These are phyloP conservation scores for Zizania palustris DNA, from an alignment of 202 grass and related monocot species.

Conservation along the genomic window DNA sequence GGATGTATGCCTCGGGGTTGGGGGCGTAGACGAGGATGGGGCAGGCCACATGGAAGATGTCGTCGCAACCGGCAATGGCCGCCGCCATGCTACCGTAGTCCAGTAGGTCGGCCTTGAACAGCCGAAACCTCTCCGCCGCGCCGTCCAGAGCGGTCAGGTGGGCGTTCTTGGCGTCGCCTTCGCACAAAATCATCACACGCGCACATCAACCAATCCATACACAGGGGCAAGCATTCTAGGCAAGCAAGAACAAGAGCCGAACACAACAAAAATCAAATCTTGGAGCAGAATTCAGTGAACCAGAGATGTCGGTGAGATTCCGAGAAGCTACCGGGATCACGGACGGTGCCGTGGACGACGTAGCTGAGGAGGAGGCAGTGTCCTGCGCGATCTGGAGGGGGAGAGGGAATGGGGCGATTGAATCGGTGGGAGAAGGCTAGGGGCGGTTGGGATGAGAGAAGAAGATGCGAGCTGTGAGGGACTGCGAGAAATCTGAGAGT, in stretches of 20 bases:
- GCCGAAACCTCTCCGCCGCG: slow-evolving; percentile 53
- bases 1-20: slow-evolving; percentile 54
- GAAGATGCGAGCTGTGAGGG: no score
- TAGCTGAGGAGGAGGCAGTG: slow-evolving; percentile 71
- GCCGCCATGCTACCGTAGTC: slow-evolving; percentile 60
- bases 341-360: slow-evolving; percentile 70
- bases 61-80: slow-evolving; percentile 69
- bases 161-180: slow-evolving; percentile 61
- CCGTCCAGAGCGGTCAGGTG: slow-evolving; percentile 59
- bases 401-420: no score
- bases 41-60: slow-evolving; percentile 73
- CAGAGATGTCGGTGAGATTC: not conserved
- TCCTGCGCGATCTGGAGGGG: no score
- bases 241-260: not conserved
- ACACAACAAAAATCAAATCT: not conserved
- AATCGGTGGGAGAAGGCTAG: no score
- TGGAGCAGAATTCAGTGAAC: no score
- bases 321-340: slow-evolving; percentile 53
- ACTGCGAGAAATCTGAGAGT: no score
- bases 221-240: not conserved
- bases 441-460: no score
- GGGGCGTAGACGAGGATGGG: slow-evolving; percentile 47
- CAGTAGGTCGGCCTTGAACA: slow-evolving; percentile 67
- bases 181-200: not conserved
- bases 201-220: not conserved